A percentile compares a stretch with the other conserved stretches of the same genome.
Evolutionary conservation across 371 early-diverging fungal genomes (phyloP).

Genomic region (Choanephora cucurbitarum): DNA sequence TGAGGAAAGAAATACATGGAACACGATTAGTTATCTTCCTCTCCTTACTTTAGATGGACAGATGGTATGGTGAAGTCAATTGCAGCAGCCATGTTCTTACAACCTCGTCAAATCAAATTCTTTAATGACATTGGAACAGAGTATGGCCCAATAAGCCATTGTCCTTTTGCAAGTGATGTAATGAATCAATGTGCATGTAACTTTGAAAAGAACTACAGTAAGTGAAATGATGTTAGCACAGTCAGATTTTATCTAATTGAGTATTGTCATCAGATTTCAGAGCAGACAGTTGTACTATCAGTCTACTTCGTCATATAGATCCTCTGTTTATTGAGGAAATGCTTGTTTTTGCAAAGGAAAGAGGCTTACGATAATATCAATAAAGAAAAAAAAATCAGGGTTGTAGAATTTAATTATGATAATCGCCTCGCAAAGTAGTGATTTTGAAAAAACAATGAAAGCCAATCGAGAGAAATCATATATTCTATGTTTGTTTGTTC

Average conservation of each 20-base stretch:
- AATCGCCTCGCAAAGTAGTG: too few relatives aligned
- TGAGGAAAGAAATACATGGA: not conserved
- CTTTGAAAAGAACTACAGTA: conserved; percentile 29
- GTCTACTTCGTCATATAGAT: conserved; percentile 19
- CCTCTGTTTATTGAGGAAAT: conserved; percentile 21
- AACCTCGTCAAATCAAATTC: conserved; percentile 79
- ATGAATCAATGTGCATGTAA: conserved; percentile 38
- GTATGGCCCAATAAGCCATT: conserved; percentile 52
- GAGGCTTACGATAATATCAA: not conserved
- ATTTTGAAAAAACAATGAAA: too few relatives aligned
- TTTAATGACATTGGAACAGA: conserved; percentile 85
- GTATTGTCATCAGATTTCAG: conserved; percentile 20
- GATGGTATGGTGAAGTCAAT: conserved; percentile 68
- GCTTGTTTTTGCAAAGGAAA: conserved; percentile 12
- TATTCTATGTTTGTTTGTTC: too few relatives aligned
- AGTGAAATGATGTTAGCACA: not conserved
- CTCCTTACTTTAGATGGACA: conserved; percentile 64
- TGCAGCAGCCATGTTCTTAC: conserved; percentile 84
- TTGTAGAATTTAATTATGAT: not conserved
- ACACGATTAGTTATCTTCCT: not conserved
- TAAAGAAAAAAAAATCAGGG: not conserved
- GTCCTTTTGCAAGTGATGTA: conserved; percentile 28
- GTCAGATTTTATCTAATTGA: not conserved
- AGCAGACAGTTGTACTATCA: conserved; percentile 29
- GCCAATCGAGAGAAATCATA: too few relatives aligned